These are phyloP conservation scores for Sporothrix brasiliensis DNA, from an alignment of 2,329 filamentous ascomycete genomes.

Conservation along the genomic window DNA sequence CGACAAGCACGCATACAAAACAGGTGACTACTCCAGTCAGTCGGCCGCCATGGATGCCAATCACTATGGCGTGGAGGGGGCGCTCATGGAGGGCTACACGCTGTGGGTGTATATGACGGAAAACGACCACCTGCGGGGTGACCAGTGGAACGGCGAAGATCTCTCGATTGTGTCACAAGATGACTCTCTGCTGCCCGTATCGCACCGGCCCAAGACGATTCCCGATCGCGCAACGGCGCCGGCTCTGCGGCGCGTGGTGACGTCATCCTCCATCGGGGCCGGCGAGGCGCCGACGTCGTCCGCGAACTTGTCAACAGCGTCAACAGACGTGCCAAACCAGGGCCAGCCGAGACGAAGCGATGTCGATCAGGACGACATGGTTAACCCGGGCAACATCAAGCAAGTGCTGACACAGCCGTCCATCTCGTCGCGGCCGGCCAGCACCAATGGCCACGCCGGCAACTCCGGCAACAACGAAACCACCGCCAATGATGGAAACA, in stretches of 20 bases:
- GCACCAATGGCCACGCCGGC: conserved; percentile 35
- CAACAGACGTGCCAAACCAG: conserved; percentile 36
- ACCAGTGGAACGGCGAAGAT: conserved; percentile 98
- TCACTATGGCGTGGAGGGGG: conserved; percentile 87
- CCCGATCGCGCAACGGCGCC: conserved; percentile 46
- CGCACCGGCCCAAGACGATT: conserved; percentile 50
- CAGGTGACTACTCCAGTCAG: conserved; percentile 92
- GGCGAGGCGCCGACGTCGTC: conserved; percentile 44
- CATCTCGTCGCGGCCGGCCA: conserved; percentile 61
- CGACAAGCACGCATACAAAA: conserved; percentile 91
- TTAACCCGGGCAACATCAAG: conserved; percentile 77
- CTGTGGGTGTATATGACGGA: conserved; percentile 82
- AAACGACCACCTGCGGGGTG: conserved; percentile 87
- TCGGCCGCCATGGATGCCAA: conserved; percentile 93
- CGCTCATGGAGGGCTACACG: conserved; percentile 80
- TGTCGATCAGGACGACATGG: conserved; percentile 55
- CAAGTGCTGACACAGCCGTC: conserved; percentile 68
- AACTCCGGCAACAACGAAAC: background rate
- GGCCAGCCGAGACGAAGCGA: conserved; percentile 40
- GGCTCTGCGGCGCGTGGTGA: conserved; percentile 47
- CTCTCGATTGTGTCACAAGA: conserved; percentile 86
- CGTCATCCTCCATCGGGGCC: conserved; percentile 40
- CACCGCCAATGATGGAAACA: background rate
- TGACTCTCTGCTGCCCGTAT: conserved; percentile 66
- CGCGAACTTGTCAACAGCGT: conserved; percentile 39